Base-by-base conservation (phyloP, 2,329 filamentous ascomycete genomes). In the Didymella segeticola region DNA sequence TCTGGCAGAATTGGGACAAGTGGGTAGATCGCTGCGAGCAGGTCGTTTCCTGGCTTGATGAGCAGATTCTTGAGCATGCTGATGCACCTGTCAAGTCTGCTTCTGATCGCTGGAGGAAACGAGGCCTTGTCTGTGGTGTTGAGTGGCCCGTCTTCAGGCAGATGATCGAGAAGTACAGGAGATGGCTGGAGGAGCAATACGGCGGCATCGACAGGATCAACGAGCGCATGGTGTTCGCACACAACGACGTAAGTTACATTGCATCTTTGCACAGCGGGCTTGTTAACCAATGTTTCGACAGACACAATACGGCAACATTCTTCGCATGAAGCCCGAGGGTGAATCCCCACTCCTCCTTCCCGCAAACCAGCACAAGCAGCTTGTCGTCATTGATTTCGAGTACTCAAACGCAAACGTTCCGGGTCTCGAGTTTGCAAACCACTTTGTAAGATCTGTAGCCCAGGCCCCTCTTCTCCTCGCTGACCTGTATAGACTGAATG, bases 241-340 rank as follows among this genome's bases (percentile, higher is more conserved):
- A 99, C 74, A 97, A 96, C 68, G 95, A 99, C 82, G 92, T 96
- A 77, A 79, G 89, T 76, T 7, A 19, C 11, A 76, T 8, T 2
- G 23, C 1, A 2, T 8, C 11, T 14, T 3, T 12, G 11, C 20
- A 9, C 11, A 17, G 5, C 12, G 2, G 5, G 9, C 9, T 2
- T 4, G 4, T 10, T 37, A 6, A 37, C 34, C 9, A 17, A n/a
- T n/a, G n/a, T n/a, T 19, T 22, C 34, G 31, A 43, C 49, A 96
- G 91, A 96, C 95, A 4, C 95, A 99, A 86, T 98, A 99, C 69
- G 95, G 95, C 60, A 99, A 99, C 71, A 95, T 99, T 58, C 86
- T 99, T 43, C 91, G 93, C 30, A 79, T 88, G 73, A 84, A 91
- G 62, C 85, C 85, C 2, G 78, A 79, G 31, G 82, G 81, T 42